Base-by-base conservation (phyloP, 371 early-diverging fungal genomes). In the Mortierella sp. region DNA sequence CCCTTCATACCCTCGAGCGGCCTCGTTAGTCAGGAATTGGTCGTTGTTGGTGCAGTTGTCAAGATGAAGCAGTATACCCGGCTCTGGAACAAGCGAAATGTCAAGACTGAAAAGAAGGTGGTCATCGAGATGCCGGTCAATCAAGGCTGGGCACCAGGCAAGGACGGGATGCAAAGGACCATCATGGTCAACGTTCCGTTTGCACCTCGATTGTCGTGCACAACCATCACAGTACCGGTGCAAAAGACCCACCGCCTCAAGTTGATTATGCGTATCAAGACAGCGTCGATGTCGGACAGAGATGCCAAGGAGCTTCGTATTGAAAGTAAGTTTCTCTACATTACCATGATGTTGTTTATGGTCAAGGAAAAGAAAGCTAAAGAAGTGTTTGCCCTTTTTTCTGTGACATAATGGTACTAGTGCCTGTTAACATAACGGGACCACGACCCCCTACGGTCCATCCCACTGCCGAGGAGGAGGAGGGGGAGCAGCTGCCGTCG, bases 11-110 rank as follows among this genome's bases (percentile, higher is more conserved):
- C 71, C 6, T 54, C 78, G 12, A 84, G 85, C 63, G 82, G 85
- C 11, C 81, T 78, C 29, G 29, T 55, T 44, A 76, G 82, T 24
- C 79, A 84, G 38, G 76, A 81, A 24, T 32, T 84, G 65, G 84
- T 76, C 18, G 68, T 84, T 4, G 77, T 81, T 32, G 70, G 27
- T 35, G 81, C 79, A 1, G 58, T 74, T 7, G 71, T 84, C 38
- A 84, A 84, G 71, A 48, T 84, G 46, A 81, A 84, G 72, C 79
- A 84, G 44, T 84, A 81, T 46, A 84, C 82, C 0, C 79, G 81
- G 8, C 82, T 84, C n/a, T 81, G 85, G 82, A 76, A 81, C 46
- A 65, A 56, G 16, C 43, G 85, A 75, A 54, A 84, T 38, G 76
- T 76, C 68, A 81, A 84, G 43, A 73, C 48, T 3, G 82, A 81